These are phyloP conservation scores for Lasiosphaeria ovina DNA, from an alignment of 495 filamentous ascomycete species.

Conservation along the genomic window DNA sequence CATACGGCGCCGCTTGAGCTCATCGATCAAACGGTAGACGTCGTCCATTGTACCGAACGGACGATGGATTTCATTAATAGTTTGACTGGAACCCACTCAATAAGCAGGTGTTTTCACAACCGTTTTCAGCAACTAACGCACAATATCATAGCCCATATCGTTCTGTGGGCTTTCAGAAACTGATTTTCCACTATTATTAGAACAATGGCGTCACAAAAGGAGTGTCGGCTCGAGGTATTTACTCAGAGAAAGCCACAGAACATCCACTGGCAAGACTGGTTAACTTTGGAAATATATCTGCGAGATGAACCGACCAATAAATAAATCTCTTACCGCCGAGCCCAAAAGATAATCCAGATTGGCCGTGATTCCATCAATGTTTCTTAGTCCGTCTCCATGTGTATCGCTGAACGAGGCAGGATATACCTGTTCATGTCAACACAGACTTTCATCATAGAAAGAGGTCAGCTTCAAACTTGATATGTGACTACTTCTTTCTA, in stretches of 20 bases:
- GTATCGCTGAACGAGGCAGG: too few relatives aligned
- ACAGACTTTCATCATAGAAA: too few relatives aligned
- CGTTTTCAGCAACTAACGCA: too few relatives aligned
- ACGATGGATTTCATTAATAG: slow-evolving; percentile 59
- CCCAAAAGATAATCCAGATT: not conserved
- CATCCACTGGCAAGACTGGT: not conserved
- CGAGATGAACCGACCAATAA: not conserved
- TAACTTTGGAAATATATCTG: not conserved
- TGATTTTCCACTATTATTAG: not conserved
- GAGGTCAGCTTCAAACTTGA: too few relatives aligned
- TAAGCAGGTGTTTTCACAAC: too few relatives aligned
- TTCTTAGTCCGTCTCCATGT: too few relatives aligned
- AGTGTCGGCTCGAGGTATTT: not conserved
- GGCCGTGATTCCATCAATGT: not conserved
- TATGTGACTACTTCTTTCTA: too few relatives aligned
- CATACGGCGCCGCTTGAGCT: slow-evolving; percentile 57
- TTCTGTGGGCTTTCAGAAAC: slow-evolving; percentile 63
- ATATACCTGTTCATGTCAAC: too few relatives aligned
- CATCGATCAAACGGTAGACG: slow-evolving; percentile 59
- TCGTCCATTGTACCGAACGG: slow-evolving; percentile 64
- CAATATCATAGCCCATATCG: slow-evolving; percentile 61
- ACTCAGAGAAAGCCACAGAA: not conserved
- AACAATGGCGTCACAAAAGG: not conserved
- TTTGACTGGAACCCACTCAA: slow-evolving; percentile 39
- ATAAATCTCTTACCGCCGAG: not conserved